These are phyloP conservation scores for Thielaviopsis musarum DNA, from an alignment of 2,329 filamentous ascomycete genomes.

Conservation along the genomic window DNA sequence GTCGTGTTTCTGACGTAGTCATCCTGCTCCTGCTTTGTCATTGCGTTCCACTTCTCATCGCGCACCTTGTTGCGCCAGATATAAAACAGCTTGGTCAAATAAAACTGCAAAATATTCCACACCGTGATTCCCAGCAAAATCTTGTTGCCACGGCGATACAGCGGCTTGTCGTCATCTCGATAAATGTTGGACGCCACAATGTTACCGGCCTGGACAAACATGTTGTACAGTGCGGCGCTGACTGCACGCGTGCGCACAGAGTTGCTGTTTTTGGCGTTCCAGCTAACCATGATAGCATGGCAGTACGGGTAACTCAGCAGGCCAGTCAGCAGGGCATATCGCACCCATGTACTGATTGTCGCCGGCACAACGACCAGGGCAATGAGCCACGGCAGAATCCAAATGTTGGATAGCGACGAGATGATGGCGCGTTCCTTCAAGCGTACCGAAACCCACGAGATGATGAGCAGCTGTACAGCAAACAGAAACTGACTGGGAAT, in stretches of 20 bases:
- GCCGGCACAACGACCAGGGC: conserved; percentile 25
- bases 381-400: conserved; percentile 32
- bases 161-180: conserved; percentile 35
- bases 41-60: conserved; percentile 25
- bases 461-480: conserved; percentile 28
- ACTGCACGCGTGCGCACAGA: conserved; percentile 31
- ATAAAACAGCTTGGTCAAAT: conserved; percentile 29
- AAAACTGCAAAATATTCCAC: conserved; percentile 30
- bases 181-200: conserved; percentile 34
- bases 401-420: conserved; percentile 29
- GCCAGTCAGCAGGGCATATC: conserved; percentile 22
- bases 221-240: conserved; percentile 32
- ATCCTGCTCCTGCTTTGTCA: conserved; percentile 29
- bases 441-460: conserved; percentile 28
- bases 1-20: conserved; percentile 31
- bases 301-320: conserved; percentile 32
- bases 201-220: conserved; percentile 27
- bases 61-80: conserved; percentile 29
- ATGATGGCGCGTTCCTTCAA: conserved; percentile 28
- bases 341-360: conserved; percentile 24
- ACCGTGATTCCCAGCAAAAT: conserved; percentile 30
- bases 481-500: conserved; percentile 29
- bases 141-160: conserved; percentile 33
- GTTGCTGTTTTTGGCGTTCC: conserved; percentile 31
- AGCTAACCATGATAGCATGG: conserved; percentile 30